Evolutionary conservation across 805 yeast genomes (phyloP).

Genomic region (Candida chauliodis): DNA sequence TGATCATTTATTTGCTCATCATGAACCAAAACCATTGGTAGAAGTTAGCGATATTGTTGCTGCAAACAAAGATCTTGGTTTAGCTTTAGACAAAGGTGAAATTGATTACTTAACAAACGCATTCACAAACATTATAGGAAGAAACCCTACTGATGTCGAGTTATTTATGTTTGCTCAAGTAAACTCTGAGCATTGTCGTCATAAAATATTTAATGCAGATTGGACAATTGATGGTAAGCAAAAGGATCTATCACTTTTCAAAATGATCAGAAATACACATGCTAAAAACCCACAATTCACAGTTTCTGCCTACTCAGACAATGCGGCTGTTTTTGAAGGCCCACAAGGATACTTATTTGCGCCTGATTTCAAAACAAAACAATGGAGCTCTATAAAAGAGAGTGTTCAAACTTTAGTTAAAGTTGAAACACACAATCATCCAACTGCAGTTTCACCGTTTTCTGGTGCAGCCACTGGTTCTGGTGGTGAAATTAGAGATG

Average conservation of each 20-base stretch:
- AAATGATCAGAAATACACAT: slow-evolving; percentile 96
- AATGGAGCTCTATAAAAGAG: slow-evolving; percentile 75
- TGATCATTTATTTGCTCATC: slow-evolving; percentile 73
- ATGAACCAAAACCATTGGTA: slow-evolving; percentile 78
- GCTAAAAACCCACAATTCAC: slow-evolving; percentile 75
- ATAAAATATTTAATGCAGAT: slow-evolving; percentile 96
- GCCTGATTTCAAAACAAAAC: slow-evolving; percentile 69
- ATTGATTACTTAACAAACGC: slow-evolving; percentile 83
- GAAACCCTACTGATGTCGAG: slow-evolving; percentile 98
- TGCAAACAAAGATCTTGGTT: slow-evolving; percentile 82
- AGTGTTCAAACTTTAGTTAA: slow-evolving; percentile 84
- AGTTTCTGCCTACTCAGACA: slow-evolving; percentile 91
- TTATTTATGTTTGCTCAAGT: slow-evolving; percentile 99
- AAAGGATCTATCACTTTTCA: slow-evolving; percentile 74
- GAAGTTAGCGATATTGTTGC: slow-evolving; percentile 61
- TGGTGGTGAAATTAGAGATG: slow-evolving; percentile 99
- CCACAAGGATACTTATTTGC: slow-evolving; percentile 72
- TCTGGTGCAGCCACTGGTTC: slow-evolving; percentile 99
- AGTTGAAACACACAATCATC: slow-evolving; percentile 98
- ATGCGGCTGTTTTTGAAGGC: slow-evolving; percentile 94
- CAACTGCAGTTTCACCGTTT: slow-evolving; percentile 98
- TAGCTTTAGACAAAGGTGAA: slow-evolving; percentile 94
- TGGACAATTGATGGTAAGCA: slow-evolving; percentile 89
- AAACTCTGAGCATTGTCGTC: slow-evolving; percentile 98
- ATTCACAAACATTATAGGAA: slow-evolving; percentile 66